Conservation (phyloP, 164 flowering plant species). For the Berberis vulgaris region DNA sequence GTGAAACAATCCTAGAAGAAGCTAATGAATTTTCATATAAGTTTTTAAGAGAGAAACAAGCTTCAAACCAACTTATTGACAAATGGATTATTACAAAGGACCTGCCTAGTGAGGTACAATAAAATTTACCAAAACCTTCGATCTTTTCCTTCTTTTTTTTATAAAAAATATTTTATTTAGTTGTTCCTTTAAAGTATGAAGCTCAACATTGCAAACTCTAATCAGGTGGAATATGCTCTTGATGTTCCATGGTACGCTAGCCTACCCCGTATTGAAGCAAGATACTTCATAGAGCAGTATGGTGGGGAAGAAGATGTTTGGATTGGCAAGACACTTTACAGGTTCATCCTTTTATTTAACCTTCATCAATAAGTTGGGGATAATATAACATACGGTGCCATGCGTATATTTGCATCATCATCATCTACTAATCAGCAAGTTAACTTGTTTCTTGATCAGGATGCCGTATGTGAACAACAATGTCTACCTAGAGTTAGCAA, state of each 20-base stretch:
- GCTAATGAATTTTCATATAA: constrained; percentile 12
- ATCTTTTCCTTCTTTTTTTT: background rate
- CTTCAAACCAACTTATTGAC: constrained; percentile 12
- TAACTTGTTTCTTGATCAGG: constrained; percentile 28
- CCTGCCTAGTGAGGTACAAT: constrained; percentile 11
- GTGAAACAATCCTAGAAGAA: constrained; percentile 19
- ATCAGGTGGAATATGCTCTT: constrained; percentile 22
- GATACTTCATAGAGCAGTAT: constrained; percentile 64
- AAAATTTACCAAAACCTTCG: background rate
- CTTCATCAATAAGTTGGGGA: background rate
- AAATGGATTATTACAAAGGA: constrained; percentile 14
- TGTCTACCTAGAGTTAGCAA: constrained; percentile 66
- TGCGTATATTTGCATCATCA: background rate
- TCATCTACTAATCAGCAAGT: background rate
- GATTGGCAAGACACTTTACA: constrained; percentile 91
- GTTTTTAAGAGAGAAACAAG: constrained; percentile 9
- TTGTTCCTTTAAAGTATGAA: background rate
- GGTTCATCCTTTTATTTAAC: constrained; percentile 16
- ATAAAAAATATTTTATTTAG: background rate
- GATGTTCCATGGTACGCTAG: constrained; percentile 73
- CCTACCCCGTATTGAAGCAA: constrained; percentile 61
- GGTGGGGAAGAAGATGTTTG: constrained; percentile 75
- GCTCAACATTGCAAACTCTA: background rate
- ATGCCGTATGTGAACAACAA: constrained; percentile 73
- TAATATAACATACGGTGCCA: background rate